Evolutionary conservation across 805 yeast species (phyloP).

Genomic region (Candida chauliodis): DNA sequence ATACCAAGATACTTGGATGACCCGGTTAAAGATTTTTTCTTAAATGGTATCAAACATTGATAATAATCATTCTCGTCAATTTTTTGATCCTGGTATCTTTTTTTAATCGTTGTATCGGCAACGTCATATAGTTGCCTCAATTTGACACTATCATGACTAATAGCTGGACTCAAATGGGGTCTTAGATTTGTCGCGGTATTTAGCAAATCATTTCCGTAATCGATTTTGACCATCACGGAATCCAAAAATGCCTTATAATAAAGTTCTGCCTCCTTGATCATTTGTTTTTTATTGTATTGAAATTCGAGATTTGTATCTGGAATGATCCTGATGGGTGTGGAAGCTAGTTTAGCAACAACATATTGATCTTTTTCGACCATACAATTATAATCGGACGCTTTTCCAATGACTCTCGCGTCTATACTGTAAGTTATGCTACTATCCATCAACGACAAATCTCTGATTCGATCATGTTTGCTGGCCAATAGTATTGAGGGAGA

Average conservation of each 20-base stretch:
- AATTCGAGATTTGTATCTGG: slow-evolving; percentile 25
- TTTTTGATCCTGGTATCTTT: slow-evolving; percentile 12
- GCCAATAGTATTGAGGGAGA: slow-evolving; percentile 23
- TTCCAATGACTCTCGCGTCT: slow-evolving; percentile 39
- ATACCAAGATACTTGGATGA: slow-evolving; percentile 26
- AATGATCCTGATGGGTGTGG: slow-evolving; percentile 31
- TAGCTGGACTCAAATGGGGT: slow-evolving; percentile 11
- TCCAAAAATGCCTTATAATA: slow-evolving; percentile 34
- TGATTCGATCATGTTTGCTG: slow-evolving; percentile 18
- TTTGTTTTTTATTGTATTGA: slow-evolving; percentile 11
- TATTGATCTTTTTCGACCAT: slow-evolving; percentile 25
- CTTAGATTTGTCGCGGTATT: slow-evolving; percentile 16
- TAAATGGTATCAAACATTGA: slow-evolving; percentile 29
- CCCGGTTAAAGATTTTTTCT: slow-evolving; percentile 34
- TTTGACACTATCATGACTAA: slow-evolving; percentile 14
- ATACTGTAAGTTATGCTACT: slow-evolving; percentile 33
- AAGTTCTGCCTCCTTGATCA: slow-evolving; percentile 18
- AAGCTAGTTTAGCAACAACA: slow-evolving; percentile 33
- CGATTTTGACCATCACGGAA: slow-evolving; percentile 25
- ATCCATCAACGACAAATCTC: slow-evolving; percentile 35
- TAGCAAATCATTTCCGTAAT: slow-evolving; percentile 17
- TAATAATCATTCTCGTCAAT: slow-evolving; percentile 22
- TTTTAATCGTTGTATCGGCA: slow-evolving; percentile 18
- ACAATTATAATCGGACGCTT: slow-evolving; percentile 31
- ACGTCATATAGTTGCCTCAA: slow-evolving; percentile 30